Evolutionary conservation across 169 alveolate genomes (phyloP).

Genomic region (Cryptosporidium meleagridis): DNA sequence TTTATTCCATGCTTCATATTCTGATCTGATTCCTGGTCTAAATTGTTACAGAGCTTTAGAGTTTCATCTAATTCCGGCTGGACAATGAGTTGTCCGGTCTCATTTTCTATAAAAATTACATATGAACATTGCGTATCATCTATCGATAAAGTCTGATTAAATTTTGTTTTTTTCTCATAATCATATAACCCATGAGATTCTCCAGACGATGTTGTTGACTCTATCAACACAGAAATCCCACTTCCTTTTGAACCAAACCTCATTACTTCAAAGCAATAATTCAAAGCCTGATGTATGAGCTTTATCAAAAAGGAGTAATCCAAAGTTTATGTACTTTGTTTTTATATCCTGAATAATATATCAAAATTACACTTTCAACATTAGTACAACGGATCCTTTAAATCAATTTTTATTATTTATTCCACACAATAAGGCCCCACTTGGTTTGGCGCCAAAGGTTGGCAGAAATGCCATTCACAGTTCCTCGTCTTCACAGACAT

Average conservation of each 20-base stretch:
- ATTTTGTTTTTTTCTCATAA: slow-evolving; percentile 46
- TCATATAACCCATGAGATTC: slow-evolving; percentile 70
- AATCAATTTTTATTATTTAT: background rate
- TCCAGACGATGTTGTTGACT: slow-evolving; percentile 69
- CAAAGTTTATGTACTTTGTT: background rate
- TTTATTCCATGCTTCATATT: background rate
- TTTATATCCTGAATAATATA: background rate
- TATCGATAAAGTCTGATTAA: slow-evolving; percentile 32
- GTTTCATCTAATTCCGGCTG: slow-evolving; percentile 12
- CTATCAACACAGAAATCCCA: slow-evolving; percentile 60
- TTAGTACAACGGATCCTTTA: slow-evolving; percentile 2
- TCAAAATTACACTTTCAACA: slow-evolving; percentile 4
- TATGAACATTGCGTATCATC: slow-evolving; percentile 28
- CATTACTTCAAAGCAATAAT: slow-evolving; percentile 8
- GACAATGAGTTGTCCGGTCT: slow-evolving; percentile 36
- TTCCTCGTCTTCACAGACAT: slow-evolving; percentile 75
- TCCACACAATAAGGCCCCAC: slow-evolving; percentile 72
- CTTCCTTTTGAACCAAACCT: slow-evolving; percentile 14
- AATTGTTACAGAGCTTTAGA: background rate
- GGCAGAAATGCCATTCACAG: slow-evolving; percentile 1
- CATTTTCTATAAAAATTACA: slow-evolving; percentile 18
- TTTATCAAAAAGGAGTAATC: background rate
- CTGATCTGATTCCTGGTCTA: slow-evolving; percentile 1
- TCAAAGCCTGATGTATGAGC: background rate
- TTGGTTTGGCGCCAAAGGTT: slow-evolving; percentile 57